Evolutionary conservation across 2,329 filamentous ascomycete species (phyloP).

Genomic region (Thielaviopsis punctulata): DNA sequence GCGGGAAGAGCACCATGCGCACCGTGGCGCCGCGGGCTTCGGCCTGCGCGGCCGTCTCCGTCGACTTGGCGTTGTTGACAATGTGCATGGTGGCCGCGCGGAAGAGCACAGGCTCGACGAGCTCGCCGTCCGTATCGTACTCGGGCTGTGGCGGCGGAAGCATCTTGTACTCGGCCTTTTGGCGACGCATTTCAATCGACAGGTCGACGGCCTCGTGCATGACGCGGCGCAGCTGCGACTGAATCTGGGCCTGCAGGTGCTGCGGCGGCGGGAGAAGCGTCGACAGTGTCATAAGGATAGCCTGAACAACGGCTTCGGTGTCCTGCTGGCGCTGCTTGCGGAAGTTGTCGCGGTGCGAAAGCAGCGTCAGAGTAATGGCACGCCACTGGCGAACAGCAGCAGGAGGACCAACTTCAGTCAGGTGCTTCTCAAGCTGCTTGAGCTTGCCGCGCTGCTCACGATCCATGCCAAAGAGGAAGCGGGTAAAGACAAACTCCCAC

Average conservation of each 20-base stretch:
- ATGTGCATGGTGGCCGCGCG: slow-evolving; percentile 65
- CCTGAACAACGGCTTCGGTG: slow-evolving; percentile 88
- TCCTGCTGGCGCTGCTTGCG: slow-evolving; percentile 68
- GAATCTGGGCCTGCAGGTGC: slow-evolving; percentile 62
- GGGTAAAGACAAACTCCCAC: slow-evolving; percentile 96
- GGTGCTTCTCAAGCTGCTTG: slow-evolving; percentile 82
- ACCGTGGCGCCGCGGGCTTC: slow-evolving; percentile 63
- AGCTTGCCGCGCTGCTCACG: slow-evolving; percentile 94
- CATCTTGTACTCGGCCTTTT: slow-evolving; percentile 97
- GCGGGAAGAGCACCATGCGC: slow-evolving; percentile 82
- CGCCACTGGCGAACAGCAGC: slow-evolving; percentile 95
- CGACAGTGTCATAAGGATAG: slow-evolving; percentile 62
- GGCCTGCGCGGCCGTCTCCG: slow-evolving; percentile 54
- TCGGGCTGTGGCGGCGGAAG: slow-evolving; percentile 85
- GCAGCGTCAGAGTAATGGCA: slow-evolving; percentile 78
- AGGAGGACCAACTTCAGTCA: slow-evolving; percentile 71
- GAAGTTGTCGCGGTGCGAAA: slow-evolving; percentile 68
- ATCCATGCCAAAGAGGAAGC: slow-evolving; percentile 97
- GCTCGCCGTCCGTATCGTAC: slow-evolving; percentile 83
- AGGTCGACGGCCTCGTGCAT: slow-evolving; percentile 78
- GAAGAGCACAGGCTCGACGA: slow-evolving; percentile 75
- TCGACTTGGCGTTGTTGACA: slow-evolving; percentile 60
- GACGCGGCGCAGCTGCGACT: slow-evolving; percentile 71
- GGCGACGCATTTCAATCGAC: slow-evolving; percentile 91
- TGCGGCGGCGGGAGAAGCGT: slow-evolving; percentile 74